Evolutionary conservation across 192 early-diverging fungal genomes (phyloP).

Genomic region (Linnemannia zychae): DNA sequence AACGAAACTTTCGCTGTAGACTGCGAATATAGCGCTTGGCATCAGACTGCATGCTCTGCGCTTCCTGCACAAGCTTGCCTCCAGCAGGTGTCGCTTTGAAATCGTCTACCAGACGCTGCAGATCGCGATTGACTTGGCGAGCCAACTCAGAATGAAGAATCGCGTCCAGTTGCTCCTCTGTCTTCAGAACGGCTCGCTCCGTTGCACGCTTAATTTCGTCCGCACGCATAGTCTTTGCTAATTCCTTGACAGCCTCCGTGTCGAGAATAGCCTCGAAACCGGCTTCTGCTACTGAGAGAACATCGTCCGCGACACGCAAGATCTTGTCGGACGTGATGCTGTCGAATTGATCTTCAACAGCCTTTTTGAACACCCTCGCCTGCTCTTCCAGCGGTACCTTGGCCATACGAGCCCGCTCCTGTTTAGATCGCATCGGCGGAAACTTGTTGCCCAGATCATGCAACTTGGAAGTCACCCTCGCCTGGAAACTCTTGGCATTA

Average conservation of each 20-base stretch:
- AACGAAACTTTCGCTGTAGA: neutral
- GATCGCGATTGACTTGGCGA: conserved; percentile 9
- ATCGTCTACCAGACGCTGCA: conserved; percentile 11
- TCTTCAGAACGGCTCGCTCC: neutral
- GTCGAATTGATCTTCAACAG: conserved; percentile 10
- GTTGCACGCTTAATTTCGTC: conserved; percentile 18
- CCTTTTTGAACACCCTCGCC: neutral
- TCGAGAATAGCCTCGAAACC: neutral
- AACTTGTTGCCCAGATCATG: conserved; percentile 3
- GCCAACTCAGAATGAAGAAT: conserved; percentile 1
- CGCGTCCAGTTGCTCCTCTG: conserved; percentile 17
- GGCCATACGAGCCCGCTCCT: neutral
- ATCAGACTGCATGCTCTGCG: conserved; percentile 22
- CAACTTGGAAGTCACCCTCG: neutral
- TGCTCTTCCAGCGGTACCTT: neutral
- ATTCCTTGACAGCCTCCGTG: neutral
- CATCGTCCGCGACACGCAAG: conserved; percentile 17
- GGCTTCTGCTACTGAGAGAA: conserved; percentile 22
- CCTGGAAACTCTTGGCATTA: conserved; percentile 26
- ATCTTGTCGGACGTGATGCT: conserved; percentile 2
- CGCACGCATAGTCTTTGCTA: neutral
- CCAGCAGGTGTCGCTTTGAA: conserved; percentile 27
- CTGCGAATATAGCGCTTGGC: conserved; percentile 6
- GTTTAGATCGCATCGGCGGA: neutral
- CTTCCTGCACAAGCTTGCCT: conserved; percentile 22